These are phyloP conservation scores for Bothriochloa decipiens DNA, from an alignment of 176 grass and related monocot species.

Conservation along the genomic window DNA sequence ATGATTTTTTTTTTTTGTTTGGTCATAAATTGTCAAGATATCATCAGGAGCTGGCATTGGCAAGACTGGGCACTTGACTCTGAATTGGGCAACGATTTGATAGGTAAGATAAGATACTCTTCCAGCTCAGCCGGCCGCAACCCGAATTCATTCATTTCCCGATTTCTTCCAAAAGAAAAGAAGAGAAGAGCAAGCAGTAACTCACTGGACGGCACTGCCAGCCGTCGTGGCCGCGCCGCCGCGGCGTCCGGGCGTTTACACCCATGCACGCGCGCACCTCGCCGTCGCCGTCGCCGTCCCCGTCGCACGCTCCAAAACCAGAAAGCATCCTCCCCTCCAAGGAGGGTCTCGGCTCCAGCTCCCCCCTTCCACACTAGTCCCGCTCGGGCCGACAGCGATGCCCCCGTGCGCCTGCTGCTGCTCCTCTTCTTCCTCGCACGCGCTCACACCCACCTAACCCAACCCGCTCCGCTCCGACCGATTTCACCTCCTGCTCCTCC, in stretches of 20 bases:
- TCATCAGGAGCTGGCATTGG: background rate
- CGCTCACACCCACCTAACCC: conserved; percentile 37
- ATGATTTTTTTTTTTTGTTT: background rate
- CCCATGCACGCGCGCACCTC: background rate
- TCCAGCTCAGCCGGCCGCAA: background rate
- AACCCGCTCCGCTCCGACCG: conserved; percentile 3
- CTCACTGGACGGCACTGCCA: background rate
- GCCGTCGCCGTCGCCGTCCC: background rate
- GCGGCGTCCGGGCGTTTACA: conserved; percentile 5
- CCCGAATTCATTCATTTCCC: background rate
- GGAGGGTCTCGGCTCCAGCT: no score
- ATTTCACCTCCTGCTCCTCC: background rate
- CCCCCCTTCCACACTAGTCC: conserved; percentile 16
- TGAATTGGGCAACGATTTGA: background rate
- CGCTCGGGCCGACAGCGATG: conserved; percentile 9
- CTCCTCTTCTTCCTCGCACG: background rate
- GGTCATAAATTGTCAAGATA: background rate
- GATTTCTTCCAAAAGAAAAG: background rate
- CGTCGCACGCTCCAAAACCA: conserved; percentile 11
- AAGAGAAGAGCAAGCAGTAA: background rate
- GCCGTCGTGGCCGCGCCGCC: conserved; percentile 2
- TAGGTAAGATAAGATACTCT: background rate
- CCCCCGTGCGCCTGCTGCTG: background rate
- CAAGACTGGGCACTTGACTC: no score
- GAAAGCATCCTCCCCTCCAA: background rate